A percentile compares a stretch with the other conserved stretches of the same genome.
phyloP scores from a whole-genome alignment of 2,329 filamentous ascomycete species.

The Ophiocordyceps camponoti-leonardi region DNA sequence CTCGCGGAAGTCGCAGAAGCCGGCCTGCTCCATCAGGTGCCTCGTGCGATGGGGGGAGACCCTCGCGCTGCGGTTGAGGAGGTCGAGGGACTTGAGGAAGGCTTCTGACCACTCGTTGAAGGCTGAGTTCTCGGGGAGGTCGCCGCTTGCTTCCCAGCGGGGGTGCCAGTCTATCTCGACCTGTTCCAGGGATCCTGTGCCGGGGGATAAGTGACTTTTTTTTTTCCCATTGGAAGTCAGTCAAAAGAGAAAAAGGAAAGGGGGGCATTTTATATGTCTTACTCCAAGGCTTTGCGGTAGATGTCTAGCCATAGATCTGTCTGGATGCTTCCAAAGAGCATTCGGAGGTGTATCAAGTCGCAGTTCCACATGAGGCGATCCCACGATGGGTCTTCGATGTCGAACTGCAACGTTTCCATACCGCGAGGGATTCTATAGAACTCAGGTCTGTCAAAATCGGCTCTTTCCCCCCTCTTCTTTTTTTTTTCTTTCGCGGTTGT shows the following conservation, averaged over 20 bases:
- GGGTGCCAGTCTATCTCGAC: slow-evolving; percentile 77
- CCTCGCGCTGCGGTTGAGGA: slow-evolving; percentile 47
- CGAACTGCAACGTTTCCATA: slow-evolving; percentile 36
- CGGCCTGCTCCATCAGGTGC: slow-evolving; percentile 45
- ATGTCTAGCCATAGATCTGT: slow-evolving; percentile 50
- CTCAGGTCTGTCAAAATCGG: too few relatives aligned
- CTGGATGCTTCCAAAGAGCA: slow-evolving; percentile 60
- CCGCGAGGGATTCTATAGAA: slow-evolving; percentile 50
- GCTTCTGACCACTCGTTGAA: slow-evolving; percentile 53
- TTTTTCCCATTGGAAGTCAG: too few relatives aligned
- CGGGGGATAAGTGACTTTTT: slow-evolving; percentile 56
- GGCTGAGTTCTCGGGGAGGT: slow-evolving; percentile 36
- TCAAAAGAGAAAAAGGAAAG: too few relatives aligned
- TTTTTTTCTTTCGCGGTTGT: too few relatives aligned
- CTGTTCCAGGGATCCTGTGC: slow-evolving; percentile 64
- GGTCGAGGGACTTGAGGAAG: slow-evolving; percentile 50
- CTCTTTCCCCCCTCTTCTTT: too few relatives aligned
- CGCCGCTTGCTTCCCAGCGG: slow-evolving; percentile 52
- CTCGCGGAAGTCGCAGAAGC: slow-evolving; percentile 68
- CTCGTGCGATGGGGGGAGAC: slow-evolving; percentile 32
- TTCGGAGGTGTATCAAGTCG: slow-evolving; percentile 71
- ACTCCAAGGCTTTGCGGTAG: slow-evolving; percentile 47
- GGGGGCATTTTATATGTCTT: too few relatives aligned
- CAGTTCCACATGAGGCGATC: slow-evolving; percentile 29
- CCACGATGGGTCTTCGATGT: slow-evolving; percentile 62